Evolutionary conservation across 345 rosid species (phyloP).

Genomic region (Euphorbia peplus): DNA sequence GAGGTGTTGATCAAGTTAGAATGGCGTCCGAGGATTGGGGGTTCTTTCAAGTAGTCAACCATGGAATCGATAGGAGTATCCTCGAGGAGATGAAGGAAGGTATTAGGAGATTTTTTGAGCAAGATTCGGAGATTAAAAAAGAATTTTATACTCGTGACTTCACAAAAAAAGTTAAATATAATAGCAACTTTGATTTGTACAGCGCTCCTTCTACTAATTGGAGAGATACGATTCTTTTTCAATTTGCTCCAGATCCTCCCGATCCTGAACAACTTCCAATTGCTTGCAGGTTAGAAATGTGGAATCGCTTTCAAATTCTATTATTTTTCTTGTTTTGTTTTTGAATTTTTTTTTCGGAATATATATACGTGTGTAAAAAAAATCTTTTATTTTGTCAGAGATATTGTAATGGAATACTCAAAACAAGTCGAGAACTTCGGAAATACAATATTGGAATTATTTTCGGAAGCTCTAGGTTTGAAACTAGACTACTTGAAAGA

Average conservation of each 20-base stretch:
- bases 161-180: neutral
- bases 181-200: slow-evolving; percentile 17
- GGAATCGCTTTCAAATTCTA: no score
- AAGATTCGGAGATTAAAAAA: slow-evolving; percentile 12
- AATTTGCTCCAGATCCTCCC: slow-evolving; percentile 10
- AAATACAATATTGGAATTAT: neutral
- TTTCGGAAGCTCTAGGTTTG: slow-evolving; percentile 14
- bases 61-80: slow-evolving; percentile 13
- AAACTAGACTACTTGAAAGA: slow-evolving; percentile 2
- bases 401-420: neutral
- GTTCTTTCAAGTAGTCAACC: slow-evolving; percentile 16
- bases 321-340: no score
- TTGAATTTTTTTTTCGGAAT: no score
- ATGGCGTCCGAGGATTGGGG: slow-evolving; percentile 17
- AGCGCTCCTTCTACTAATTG: slow-evolving; percentile 2
- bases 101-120: slow-evolving; percentile 14
- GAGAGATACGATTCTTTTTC: slow-evolving; percentile 6
- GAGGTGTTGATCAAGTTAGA: neutral
- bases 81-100: slow-evolving; percentile 15
- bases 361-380: no score
- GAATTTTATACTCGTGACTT: slow-evolving; percentile 11
- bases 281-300: neutral
- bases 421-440: slow-evolving; percentile 13
- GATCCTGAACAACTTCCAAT: slow-evolving; percentile 12
- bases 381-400: neutral